A percentile compares a stretch with the other conserved stretches of the same genome.
phyloP scores from a whole-genome alignment of 106 monocot genomes.

The Xerophyta viscosa region DNA sequence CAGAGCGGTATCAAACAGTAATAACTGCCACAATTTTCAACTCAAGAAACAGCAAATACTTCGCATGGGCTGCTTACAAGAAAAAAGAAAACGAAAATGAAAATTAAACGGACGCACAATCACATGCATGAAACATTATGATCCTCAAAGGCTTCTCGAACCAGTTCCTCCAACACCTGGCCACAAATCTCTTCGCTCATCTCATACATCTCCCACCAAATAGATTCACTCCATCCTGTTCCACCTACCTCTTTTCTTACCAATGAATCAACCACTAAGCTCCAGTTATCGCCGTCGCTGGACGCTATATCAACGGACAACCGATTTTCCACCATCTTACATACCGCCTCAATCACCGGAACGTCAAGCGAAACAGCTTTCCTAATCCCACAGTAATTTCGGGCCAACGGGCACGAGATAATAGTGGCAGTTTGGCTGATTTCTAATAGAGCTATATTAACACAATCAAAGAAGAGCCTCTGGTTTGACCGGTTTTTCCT shows the following conservation, averaged over 20 bases:
- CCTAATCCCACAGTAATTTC: neutral
- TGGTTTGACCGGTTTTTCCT: conserved; percentile 53
- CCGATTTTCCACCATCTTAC: conserved; percentile 29
- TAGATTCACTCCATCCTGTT: conserved; percentile 25
- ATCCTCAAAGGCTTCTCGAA: conserved; percentile 34
- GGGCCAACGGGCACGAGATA: conserved; percentile 19
- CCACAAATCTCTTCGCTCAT: conserved; percentile 25
- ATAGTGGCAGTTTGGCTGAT: conserved; percentile 17
- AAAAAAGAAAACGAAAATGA: too few relatives aligned
- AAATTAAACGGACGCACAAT: too few relatives aligned
- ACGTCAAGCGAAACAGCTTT: conserved; percentile 4
- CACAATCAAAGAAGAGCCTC: conserved; percentile 80
- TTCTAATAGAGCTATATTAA: conserved; percentile 53
- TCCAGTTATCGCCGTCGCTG: conserved; percentile 13
- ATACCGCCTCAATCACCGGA: conserved; percentile 28
- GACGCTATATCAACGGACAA: conserved; percentile 12
- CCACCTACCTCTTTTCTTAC: conserved; percentile 35
- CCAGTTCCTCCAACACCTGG: conserved; percentile 40
- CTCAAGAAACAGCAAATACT: too few relatives aligned
- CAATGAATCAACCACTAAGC: conserved; percentile 17
- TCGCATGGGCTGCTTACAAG: too few relatives aligned
- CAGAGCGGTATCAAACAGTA: too few relatives aligned
- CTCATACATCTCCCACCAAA: conserved; percentile 35
- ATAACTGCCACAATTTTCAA: too few relatives aligned
- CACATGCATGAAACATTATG: too few relatives aligned